phyloP scores from a whole-genome alignment of 208 protist genomes.

The Crithidia mellificae region DNA sequence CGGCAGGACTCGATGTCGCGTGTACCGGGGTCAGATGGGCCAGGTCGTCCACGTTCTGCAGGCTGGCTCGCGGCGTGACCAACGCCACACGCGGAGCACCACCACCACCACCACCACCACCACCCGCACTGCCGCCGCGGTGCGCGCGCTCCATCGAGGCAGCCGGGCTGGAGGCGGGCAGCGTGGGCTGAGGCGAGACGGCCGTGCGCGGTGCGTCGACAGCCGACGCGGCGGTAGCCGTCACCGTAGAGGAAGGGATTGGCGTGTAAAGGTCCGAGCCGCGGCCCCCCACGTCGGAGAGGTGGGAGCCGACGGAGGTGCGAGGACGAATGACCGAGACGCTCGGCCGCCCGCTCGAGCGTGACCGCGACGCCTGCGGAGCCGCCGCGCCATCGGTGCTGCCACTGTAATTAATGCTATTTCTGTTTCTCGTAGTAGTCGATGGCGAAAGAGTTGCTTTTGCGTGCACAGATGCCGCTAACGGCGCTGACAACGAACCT shows the following conservation, averaged over 20 bases:
- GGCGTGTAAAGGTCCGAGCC: conserved; percentile 5
- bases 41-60: conserved; percentile 18
- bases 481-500: not conserved
- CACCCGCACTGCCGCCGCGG: no score
- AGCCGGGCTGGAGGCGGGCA: not conserved
- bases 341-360: not conserved
- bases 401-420: no score
- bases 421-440: no score
- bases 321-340: conserved; percentile 7
- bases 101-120: no score
- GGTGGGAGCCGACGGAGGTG: conserved; percentile 10
- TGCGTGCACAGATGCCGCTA: not conserved
- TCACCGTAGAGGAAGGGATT: not conserved
- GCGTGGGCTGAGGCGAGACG: not conserved
- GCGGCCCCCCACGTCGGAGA: not conserved
- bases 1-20: not conserved
- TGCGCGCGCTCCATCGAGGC: not conserved
- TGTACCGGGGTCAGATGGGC: not conserved
- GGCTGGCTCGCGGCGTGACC: conserved; percentile 1
- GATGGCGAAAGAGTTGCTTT: not conserved
- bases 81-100: not conserved
- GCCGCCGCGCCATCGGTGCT: not conserved
- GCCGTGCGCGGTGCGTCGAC: no score
- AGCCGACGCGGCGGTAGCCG: not conserved
- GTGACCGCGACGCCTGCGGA: conserved; percentile 1